Percentiles rank a stretch among this genome's conserved stretches.
phyloP scores from a whole-genome alignment of 2,329 filamentous ascomycete genomes.

The Neoascochyta sp. region DNA sequence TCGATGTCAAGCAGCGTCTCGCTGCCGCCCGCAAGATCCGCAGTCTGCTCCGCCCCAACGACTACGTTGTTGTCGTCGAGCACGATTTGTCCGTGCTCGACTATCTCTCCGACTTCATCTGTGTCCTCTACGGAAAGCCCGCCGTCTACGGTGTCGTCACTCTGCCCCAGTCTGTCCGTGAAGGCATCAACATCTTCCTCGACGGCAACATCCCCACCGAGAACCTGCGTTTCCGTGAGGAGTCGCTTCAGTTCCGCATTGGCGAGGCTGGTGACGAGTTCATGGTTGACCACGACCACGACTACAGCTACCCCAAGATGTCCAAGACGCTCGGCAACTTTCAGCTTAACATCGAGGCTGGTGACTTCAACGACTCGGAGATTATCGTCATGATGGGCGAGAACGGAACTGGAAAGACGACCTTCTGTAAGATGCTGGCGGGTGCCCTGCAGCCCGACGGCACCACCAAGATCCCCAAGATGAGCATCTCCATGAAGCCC shows the following conservation, averaged over 20 bases:
- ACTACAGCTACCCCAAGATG: conserved; percentile 85
- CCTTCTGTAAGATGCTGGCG: conserved; percentile 94
- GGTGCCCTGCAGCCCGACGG: conserved; percentile 89
- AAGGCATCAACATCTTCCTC: conserved; percentile 99
- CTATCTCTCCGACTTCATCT: conserved; percentile 98
- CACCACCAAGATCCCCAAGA: conserved; percentile 72
- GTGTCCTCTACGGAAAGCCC: conserved; percentile 91
- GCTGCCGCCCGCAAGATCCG: conserved; percentile 89
- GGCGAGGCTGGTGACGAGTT: conserved; percentile 87
- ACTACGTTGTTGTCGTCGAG: conserved; percentile 98
- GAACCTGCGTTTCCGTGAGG: conserved; percentile 96
- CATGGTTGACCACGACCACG: conserved; percentile 75
- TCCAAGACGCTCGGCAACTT: conserved; percentile 89
- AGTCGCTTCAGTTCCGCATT: conserved; percentile 93
- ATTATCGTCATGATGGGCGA: conserved; percentile 99
- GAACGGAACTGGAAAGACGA: conserved; percentile 99
- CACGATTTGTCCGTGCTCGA: conserved; percentile 98
- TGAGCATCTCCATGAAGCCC: conserved; percentile 99
- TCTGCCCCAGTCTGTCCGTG: conserved; percentile 88
- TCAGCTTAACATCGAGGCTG: conserved; percentile 74
- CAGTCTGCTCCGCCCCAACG: conserved; percentile 78
- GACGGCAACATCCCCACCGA: conserved; percentile 98
- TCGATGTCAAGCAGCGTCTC: conserved; percentile 98
- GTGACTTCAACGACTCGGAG: conserved; percentile 94
- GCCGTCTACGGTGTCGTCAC: conserved; percentile 98